A percentile compares a stretch with the other conserved stretches of the same genome.
Conservation (phyloP, 306 rosid species). For the Abrus precatorius region DNA sequence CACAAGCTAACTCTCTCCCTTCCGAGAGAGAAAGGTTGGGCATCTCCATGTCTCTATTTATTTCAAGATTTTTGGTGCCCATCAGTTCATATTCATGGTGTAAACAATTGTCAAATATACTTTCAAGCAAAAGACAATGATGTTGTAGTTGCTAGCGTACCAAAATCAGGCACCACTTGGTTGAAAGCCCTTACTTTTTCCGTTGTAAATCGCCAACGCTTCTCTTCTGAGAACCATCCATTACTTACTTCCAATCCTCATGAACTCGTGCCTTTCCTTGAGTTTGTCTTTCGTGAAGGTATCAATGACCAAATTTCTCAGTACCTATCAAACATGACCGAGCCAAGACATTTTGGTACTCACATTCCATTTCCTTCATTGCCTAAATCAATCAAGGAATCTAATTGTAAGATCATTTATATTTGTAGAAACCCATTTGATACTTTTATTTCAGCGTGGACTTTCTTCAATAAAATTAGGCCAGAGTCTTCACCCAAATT, state of each 20-base stretch:
- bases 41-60: not conserved
- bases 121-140: conserved; percentile 61
- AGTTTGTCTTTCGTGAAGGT: conserved; percentile 50
- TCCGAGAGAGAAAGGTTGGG: not conserved
- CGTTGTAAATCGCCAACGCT: conserved; percentile 43
- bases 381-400: conserved; percentile 47
- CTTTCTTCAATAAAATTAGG: not conserved
- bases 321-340: conserved; percentile 36
- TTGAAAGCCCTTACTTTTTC: conserved; percentile 65
- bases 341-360: conserved; percentile 66
- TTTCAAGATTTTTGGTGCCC: conserved; percentile 69
- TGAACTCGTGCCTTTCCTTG: conserved; percentile 62
- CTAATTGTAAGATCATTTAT: not conserved
- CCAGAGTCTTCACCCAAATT: not conserved
- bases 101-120: conserved; percentile 51
- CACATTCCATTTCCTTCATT: conserved; percentile 61
- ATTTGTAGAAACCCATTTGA: conserved; percentile 3
- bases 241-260: conserved; percentile 62
- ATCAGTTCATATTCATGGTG: conserved; percentile 48
- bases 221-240: conserved; percentile 51
- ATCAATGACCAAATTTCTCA: conserved; percentile 33
- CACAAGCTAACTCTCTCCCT: not conserved
- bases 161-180: conserved; percentile 81
- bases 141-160: conserved; percentile 53
- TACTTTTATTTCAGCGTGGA: not conserved